phyloP scores from a whole-genome alignment of 139 green algal genomes.

The Zygnema cylindricum region DNA sequence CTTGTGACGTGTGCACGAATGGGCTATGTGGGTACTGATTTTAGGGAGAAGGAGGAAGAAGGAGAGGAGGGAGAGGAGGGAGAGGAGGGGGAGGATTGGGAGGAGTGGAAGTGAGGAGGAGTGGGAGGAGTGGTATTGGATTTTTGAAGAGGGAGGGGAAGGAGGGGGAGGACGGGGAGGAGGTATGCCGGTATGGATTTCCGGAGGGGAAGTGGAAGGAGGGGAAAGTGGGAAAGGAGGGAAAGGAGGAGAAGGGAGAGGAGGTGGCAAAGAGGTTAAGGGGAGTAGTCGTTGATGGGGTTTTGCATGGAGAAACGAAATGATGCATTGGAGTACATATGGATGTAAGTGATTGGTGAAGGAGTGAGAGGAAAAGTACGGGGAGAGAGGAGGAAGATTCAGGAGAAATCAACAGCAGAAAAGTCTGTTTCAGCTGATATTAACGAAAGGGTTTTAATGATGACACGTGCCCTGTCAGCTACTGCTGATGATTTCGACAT shows the following conservation, averaged over 20 bases:
- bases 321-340: background rate
- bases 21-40: no score
- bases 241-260: background rate
- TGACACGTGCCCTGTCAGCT: no score
- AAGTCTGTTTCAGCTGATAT: no score
- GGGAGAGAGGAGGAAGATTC: background rate
- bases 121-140: background rate
- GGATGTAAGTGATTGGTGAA: background rate
- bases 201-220: background rate
- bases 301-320: background rate
- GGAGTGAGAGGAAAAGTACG: background rate
- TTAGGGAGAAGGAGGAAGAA: background rate
- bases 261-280: background rate
- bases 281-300: no score
- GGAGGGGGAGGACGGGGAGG: background rate
- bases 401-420: no score
- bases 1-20: no score
- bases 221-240: background rate
- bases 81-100: background rate
- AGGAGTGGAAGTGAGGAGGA: background rate
- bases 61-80: background rate
- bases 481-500: no score
- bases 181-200: background rate
- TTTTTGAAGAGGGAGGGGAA: background rate
- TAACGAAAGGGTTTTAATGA: no score